These are phyloP conservation scores for Azolla pinnata DNA, from an alignment of 75 land plant species.

Conservation along the genomic window DNA sequence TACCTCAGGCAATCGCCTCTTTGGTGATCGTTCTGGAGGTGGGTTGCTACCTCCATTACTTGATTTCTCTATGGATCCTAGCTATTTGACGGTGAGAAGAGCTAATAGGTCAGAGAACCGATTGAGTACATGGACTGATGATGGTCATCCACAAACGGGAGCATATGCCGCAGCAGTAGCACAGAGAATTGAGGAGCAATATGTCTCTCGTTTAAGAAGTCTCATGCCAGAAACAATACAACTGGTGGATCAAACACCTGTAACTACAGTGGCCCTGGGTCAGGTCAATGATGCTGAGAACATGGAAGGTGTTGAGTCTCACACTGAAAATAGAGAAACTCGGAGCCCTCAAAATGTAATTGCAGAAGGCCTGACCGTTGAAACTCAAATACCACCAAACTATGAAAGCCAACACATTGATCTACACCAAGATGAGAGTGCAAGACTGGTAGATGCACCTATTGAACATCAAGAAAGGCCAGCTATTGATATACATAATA, in stretches of 20 bases:
- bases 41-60: slow-evolving; percentile 10
- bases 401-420: no score
- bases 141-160: slow-evolving; percentile 17
- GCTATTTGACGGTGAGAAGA: slow-evolving; percentile 19
- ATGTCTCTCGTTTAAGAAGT: not conserved
- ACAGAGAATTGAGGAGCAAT: slow-evolving; percentile 14
- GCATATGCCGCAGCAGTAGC: slow-evolving; percentile 14
- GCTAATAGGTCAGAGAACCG: slow-evolving; percentile 17
- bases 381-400: no score
- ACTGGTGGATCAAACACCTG: not conserved
- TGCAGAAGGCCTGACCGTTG: no score
- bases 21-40: slow-evolving; percentile 38
- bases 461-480: not conserved
- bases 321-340: slow-evolving; percentile 20
- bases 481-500: no score
- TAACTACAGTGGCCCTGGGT: no score
- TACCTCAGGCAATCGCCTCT: slow-evolving; percentile 35
- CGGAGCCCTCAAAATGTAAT: not conserved
- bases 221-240: slow-evolving; percentile 15
- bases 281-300: no score
- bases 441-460: no score
- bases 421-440: no score
- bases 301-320: slow-evolving; percentile 14
- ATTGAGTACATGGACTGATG: slow-evolving; percentile 19
- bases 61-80: slow-evolving; percentile 13